Evolutionary conservation across 2,329 filamentous ascomycete species (phyloP).

Genomic region (Coniochaeta pulveracea): DNA sequence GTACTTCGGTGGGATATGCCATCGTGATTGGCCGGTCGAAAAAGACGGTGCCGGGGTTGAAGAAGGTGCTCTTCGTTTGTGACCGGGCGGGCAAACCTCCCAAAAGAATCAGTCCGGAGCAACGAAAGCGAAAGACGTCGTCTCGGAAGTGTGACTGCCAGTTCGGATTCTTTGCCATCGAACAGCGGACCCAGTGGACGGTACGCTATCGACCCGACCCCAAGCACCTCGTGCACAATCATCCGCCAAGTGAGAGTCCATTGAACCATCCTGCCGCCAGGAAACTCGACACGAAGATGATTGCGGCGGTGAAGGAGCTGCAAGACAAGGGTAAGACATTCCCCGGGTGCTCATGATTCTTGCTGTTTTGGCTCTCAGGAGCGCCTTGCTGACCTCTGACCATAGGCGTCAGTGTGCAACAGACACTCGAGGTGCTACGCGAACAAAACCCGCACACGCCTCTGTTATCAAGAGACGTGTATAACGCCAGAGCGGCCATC

Average conservation of each 20-base stretch:
- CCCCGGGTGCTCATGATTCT: background rate
- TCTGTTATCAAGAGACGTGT: conserved; percentile 53
- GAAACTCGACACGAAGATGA: conserved; percentile 56
- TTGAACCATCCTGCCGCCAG: conserved; percentile 55
- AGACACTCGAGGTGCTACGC: conserved; percentile 56
- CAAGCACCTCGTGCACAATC: conserved; percentile 49
- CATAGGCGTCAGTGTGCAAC: conserved; percentile 53
- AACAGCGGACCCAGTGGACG: conserved; percentile 56
- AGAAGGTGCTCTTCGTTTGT: conserved; percentile 58
- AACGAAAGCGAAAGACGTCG: conserved; percentile 53
- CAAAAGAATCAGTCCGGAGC: conserved; percentile 49
- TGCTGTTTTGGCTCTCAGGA: conserved; percentile 5
- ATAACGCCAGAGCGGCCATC: conserved; percentile 56
- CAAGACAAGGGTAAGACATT: conserved; percentile 50
- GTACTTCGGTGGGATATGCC: conserved; percentile 55
- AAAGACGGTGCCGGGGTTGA: conserved; percentile 54
- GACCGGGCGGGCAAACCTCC: conserved; percentile 54
- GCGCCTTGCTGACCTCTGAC: conserved; percentile 23
- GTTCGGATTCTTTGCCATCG: conserved; percentile 60
- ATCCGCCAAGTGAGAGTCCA: conserved; percentile 55
- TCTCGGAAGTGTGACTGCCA: conserved; percentile 59
- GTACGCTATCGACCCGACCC: conserved; percentile 52
- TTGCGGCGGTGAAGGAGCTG: conserved; percentile 53
- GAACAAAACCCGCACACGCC: conserved; percentile 52
- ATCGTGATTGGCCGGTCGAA: conserved; percentile 59